Evolutionary conservation across 2,329 filamentous ascomycete species (phyloP), one percentile per base, ranked within the genome.

Genomic region (Zelopaecilomyces penicillatus): DNA sequence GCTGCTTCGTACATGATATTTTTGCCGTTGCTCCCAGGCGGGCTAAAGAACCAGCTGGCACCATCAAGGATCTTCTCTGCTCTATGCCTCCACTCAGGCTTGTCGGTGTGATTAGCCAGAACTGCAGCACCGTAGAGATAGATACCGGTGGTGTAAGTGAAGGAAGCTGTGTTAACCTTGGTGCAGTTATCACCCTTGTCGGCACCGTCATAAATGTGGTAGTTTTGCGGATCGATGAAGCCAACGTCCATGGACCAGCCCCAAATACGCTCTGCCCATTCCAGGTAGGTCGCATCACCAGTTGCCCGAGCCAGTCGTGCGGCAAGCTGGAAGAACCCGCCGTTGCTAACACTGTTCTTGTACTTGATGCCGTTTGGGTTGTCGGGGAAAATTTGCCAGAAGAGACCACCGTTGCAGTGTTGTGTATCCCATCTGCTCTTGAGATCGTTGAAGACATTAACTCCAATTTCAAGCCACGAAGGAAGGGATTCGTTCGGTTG

Each of bases 341-440:
- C 87, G 61, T 93, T 93, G 49, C 82, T 82, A 54, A 90, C 78
- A 5, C 81, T 75, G 67, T 91, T 91, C 65, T 90, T 93, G 75
- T 94, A 93, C 57, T 80, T 74, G 60, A 89, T 82, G 10, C 87
- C 88, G 50, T 80, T 80, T 39, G 69, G 68, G 59, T 94, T 91
- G 54, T 76, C 78, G 1, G 75, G 67, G 61, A 83, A 90, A 53
- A 95, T 88, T 67, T 95, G 87, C 86, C 86, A 91, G 45, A 79
- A 73, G 39, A 93, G 66, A 4, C 87, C 88, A 48, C 87, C 87
- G 28, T 71, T 73, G 56, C 87, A 94, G 34, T 68, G 64, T 0
- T 70, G 66, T 0, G 67, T 72, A 59, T 90, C 81, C 87, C 87
- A 93, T 38, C 87, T 78, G 26, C 63, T 63, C 5, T 72, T 73